A percentile compares a stretch with the other conserved stretches of the same genome.
Evolutionary conservation across 108 stramenopile genomes (phyloP).

Genomic region (Cyclostephanos tholiformis): DNA sequence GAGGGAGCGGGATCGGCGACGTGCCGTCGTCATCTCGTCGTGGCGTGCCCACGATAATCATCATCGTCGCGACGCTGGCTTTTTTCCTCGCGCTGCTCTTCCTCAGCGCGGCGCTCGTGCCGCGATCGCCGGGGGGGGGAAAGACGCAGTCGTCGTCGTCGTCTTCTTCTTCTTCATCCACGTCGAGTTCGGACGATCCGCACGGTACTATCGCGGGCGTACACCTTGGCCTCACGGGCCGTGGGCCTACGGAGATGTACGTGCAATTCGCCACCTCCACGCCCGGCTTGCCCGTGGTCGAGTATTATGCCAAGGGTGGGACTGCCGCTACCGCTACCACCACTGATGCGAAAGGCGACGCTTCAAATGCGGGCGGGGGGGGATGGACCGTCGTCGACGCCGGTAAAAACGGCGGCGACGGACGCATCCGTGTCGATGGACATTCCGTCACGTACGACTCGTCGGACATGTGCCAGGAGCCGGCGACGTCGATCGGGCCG

Average conservation of each 20-base stretch:
- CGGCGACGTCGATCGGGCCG: constrained; percentile 60
- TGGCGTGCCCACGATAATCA: not conserved
- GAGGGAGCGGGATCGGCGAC: no score
- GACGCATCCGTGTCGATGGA: no score
- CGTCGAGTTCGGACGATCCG: constrained; percentile 13
- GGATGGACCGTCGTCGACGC: not conserved
- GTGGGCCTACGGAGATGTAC: constrained; percentile 36
- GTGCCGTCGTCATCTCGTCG: not conserved
- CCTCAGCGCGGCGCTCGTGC: not conserved
- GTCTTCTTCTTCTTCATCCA: not conserved
- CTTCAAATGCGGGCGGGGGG: constrained; percentile 30
- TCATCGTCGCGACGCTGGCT: not conserved
- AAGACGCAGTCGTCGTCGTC: not conserved
- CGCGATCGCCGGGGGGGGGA: not conserved
- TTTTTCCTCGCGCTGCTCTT: not conserved
- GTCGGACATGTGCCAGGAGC: constrained; percentile 68
- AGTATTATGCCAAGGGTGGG: no score
- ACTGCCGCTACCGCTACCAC: no score
- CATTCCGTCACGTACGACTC: constrained; percentile 60
- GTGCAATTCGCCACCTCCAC: constrained; percentile 68
- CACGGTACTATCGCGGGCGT: constrained; percentile 58
- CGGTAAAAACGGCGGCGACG: constrained; percentile 15
- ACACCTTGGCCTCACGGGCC: constrained; percentile 54
- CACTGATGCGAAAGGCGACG: no score
- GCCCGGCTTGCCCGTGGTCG: constrained; percentile 48